Base-by-base conservation (phyloP, 345 rosid species). In the Lepidium aucheri region DNA sequence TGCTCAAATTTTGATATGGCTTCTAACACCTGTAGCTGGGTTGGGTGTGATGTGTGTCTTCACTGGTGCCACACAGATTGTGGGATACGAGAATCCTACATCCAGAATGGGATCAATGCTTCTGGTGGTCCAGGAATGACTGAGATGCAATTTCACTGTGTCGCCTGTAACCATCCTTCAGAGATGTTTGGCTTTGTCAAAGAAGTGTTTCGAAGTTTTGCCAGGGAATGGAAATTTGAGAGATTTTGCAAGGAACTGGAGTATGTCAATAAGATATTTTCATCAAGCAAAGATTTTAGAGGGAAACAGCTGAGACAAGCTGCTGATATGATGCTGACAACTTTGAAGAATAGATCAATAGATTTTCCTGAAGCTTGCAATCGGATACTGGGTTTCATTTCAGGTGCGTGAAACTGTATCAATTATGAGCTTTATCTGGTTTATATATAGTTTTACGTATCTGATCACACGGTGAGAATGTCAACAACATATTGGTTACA, bases 121-220 rank as follows among this genome's bases (percentile, higher is more conserved):
- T 67, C 82, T 43, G 81, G 80, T 43, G 59, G 76, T 55, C 88
- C 79, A 53, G 97, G 84, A 38, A 76, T 68, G 44, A 76, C 86
- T 1, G 97, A 90, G 82, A 85, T 86, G 91, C 99, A 90, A 76
- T 90, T 90, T 68, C 88, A 86, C 64, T 94, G 99, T 34, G 85
- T 88, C 32, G 97, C 99, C 7, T 94, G 99, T 77, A 82, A 82
- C 77, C 96, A 90, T 76, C 97, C 97, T 36, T 94, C 99, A 16
- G 99, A 94, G 80, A 88, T 94, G 97, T 88, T 94, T 81, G 99
- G 99, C 14, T 94, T 90, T 76, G 97, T 94, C 61, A 94, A 94
- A 76, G 99, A 88, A 74, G 99, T 94, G 60, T 94, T 90, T 70
- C 88, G 69, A 35, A 81, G 82, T 76, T 94, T 86, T 67, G 92